Evolutionary conservation across 129 eudicot species (phyloP).

Genomic region (Lonicera japonica): DNA sequence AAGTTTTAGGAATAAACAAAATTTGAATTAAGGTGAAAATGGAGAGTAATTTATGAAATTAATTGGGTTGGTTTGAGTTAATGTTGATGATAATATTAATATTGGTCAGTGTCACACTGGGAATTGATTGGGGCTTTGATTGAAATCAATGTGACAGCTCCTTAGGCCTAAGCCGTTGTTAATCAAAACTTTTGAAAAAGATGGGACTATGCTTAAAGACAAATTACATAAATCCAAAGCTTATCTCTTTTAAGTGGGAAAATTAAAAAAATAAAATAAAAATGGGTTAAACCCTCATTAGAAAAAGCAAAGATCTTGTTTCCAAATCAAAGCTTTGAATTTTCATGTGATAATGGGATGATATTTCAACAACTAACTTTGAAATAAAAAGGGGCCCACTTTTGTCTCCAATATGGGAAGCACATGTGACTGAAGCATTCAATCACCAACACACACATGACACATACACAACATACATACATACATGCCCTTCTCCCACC

Average conservation of each 20-base stretch:
- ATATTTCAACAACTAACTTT: constrained; percentile 7
- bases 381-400: background rate
- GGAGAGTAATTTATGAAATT: too few relatives aligned
- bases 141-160: background rate
- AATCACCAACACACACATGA: constrained; percentile 13
- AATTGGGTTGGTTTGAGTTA: too few relatives aligned
- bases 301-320: background rate
- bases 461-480: too few relatives aligned
- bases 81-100: too few relatives aligned
- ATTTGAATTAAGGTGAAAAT: too few relatives aligned
- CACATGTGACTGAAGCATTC: constrained; percentile 9
- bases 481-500: too few relatives aligned
- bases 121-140: background rate
- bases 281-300: background rate
- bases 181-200: constrained; percentile 3
- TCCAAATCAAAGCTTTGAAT: background rate
- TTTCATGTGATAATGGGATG: background rate
- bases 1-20: too few relatives aligned
- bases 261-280: background rate
- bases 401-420: constrained; percentile 14
- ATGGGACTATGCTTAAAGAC: constrained; percentile 7
- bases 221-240: background rate
- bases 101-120: too few relatives aligned
- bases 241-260: background rate
- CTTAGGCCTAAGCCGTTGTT: background rate